Base-by-base conservation (phyloP, 192 early-diverging fungal genomes). In the Linnemannia elongata region DNA sequence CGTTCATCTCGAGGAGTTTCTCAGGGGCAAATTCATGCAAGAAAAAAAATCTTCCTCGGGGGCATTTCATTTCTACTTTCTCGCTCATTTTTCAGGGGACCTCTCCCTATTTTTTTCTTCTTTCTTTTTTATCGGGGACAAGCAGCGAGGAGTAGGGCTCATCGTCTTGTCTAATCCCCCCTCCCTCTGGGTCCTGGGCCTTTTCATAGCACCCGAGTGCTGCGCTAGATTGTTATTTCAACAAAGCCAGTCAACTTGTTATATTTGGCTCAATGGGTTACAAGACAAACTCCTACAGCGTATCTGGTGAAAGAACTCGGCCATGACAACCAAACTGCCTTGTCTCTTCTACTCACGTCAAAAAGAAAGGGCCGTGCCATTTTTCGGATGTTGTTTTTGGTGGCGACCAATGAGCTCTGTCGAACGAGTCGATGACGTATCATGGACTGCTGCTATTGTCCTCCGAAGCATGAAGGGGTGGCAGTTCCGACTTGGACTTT, bases 11-110 rank as follows among this genome's bases (percentile, higher is more conserved):
- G 18, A 52, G 3, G 49, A 20, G 18, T 24, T 57, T 57, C 55
- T 57, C 55, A 57, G 55, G 55, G 55, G 55, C n/a, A 6, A 57
- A 57, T 57, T 57, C 55, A 57, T 57, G 55, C 55, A 57, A 57
- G 55, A 27, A 57, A 27, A 52, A 57, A 57, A 57, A 57, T 27
- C n/a, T 27, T 27, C 55, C 55, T 57, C 55, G 55, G 55, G 55
- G 55, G 55, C 47, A 35, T 57, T 30, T 35, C 42, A 76, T 22
- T 22, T 57, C 49, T 55, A 54, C 49, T 54, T 17, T 75, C 15
- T 41, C 35, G 27, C 35, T 44, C 24, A 35, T 20, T 41, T 38
- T 55, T 76, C 12, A 24, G 38, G 27, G 41, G 18, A 36, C 38
- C 45, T 54, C 55, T 55, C 52, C 52, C 52, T 55, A n/a, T 55